Evolutionary conservation across 1,284 basidiomycete genomes (phyloP), one percentile per base, ranked within the genome.

Genomic region (Microbotryum silenes-acaulis): DNA sequence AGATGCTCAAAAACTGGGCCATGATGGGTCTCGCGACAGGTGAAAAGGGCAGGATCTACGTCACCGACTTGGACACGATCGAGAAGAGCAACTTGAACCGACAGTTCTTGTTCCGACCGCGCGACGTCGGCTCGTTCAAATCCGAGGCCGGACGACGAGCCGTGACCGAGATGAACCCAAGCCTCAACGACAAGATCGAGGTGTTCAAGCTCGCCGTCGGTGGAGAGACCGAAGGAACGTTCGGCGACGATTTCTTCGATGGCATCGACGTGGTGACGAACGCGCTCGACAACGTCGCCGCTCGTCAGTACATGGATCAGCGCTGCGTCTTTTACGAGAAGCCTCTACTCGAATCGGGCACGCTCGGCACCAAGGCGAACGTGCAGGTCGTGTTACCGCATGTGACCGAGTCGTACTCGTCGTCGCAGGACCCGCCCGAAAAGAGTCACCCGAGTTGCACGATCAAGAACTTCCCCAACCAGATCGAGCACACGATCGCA

Each of bases 1-100:
- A 99, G 78, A 98, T 98, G 96, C 79, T 99, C 73, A 99, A 99
- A 82, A 99, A 99, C 78, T 99, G 96, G 96, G 88, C 89, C 72
- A 92, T 99, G 91, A 97, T 99, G 84, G 96, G 96, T 69, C 80
- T 99, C 53, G 94, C 84, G 16, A 83, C 87, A 48, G 91, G 89
- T 4, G 80, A 84, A 18, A 79, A 86, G 57, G 96, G 91, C 25
- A 78, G 83, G 59, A 91, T 99, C 65, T 86, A 93, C 73, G 91
- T 99, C 57, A 98, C 96, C 18, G 96, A 99, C 76, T 79, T 98
- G 73, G 96, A 99, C 77, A 97, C 93, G 33, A 99, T 99, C 74
- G 96, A 99, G 80, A 99, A 98, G 84, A 91, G 88, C 72, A 99
- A 99, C 76, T 78, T 99, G 65, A 99, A 99, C 78, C 81, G 96